Conservation (phyloP, 179 eudicot genomes). For the Silene coronaria region DNA sequence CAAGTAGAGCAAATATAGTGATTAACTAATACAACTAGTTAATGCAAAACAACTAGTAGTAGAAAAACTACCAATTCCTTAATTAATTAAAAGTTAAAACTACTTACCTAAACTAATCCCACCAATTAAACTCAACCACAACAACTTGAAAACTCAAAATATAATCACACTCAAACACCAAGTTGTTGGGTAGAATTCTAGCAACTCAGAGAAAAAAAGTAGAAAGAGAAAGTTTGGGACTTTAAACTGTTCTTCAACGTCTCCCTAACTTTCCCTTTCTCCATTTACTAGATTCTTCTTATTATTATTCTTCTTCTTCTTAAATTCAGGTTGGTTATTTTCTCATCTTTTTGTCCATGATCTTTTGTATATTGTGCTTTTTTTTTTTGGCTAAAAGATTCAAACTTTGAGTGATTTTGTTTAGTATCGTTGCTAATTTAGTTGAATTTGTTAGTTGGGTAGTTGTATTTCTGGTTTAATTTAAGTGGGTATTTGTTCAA, state of each 20-base stretch:
- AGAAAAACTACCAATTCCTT: background rate
- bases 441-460: slow-evolving; percentile 29
- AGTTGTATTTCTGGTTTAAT: slow-evolving; percentile 9
- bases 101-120: background rate
- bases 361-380: background rate
- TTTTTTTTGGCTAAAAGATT: background rate
- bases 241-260: slow-evolving; percentile 22
- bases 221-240: background rate
- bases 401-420: background rate
- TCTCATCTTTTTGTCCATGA: slow-evolving; percentile 1
- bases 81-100: background rate
- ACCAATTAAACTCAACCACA: background rate
- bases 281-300: slow-evolving; percentile 5
- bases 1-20: background rate
- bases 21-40: background rate
- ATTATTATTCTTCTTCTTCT: slow-evolving; percentile 5
- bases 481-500: slow-evolving; percentile 25
- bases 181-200: background rate
- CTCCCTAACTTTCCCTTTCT: slow-evolving; percentile 19
- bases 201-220: background rate
- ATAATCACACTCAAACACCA: background rate
- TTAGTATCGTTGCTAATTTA: background rate
- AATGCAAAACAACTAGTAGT: background rate
- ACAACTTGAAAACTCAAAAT: background rate
- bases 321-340: slow-evolving; percentile 21